Conservation (phyloP, 2,329 filamentous ascomycete genomes). For the Mycogone perniciosa region DNA sequence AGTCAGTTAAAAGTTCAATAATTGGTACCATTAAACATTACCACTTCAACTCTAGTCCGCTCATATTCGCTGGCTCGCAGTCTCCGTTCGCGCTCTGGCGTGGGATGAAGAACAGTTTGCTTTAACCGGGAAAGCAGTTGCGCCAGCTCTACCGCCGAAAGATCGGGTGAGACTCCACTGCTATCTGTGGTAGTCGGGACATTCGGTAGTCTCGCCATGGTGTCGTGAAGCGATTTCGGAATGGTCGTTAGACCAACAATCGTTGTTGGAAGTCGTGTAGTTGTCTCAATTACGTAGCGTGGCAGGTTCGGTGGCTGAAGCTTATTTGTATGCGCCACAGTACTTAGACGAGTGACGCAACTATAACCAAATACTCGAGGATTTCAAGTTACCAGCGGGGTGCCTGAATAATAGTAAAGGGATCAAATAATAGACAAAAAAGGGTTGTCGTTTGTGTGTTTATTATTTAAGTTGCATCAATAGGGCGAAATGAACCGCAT, state of each 20-base stretch:
- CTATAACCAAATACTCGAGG: too few relatives aligned
- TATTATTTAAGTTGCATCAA: too few relatives aligned
- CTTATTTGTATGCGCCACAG: conserved; percentile 21
- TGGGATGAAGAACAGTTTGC: conserved; percentile 55
- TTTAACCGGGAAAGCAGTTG: conserved; percentile 62
- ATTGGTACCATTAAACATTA: conserved; percentile 31
- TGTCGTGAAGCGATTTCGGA: background rate
- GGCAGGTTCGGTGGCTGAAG: conserved; percentile 19
- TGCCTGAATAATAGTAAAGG: background rate
- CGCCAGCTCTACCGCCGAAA: conserved; percentile 45
- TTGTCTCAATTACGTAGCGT: conserved; percentile 10
- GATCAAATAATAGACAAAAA: background rate
- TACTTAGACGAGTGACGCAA: too few relatives aligned
- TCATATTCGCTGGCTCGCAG: conserved; percentile 60
- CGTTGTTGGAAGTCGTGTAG: background rate
- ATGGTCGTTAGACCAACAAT: conserved; percentile 2
- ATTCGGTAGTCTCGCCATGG: conserved; percentile 6
- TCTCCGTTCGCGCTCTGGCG: conserved; percentile 51
- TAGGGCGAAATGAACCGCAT: too few relatives aligned
- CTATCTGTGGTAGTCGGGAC: background rate
- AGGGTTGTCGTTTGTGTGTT: too few relatives aligned
- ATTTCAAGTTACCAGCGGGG: background rate
- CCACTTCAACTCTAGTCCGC: conserved; percentile 38
- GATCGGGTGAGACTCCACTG: conserved; percentile 19
- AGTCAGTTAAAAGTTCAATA: background rate